Evolutionary conservation across 768 basidiomycete genomes (phyloP).

Genomic region (Rubroboletus pulcherrimus): DNA sequence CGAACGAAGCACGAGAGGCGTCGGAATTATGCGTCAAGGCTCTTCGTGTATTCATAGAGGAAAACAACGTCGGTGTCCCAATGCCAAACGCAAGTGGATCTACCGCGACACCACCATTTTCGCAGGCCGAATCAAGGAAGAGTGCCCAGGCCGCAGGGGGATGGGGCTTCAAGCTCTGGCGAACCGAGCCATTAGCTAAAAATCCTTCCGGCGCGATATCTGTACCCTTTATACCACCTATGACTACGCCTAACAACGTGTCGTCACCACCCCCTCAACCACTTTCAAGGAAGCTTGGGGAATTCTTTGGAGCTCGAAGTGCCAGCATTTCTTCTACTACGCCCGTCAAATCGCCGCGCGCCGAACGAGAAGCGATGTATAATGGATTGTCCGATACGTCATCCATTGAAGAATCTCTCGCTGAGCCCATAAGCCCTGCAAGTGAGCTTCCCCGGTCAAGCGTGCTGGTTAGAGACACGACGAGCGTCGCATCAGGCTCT

Average conservation of each 20-base stretch:
- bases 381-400: slow-evolving; percentile 34
- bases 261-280: slow-evolving; percentile 38
- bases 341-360: slow-evolving; percentile 20
- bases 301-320: slow-evolving; percentile 59
- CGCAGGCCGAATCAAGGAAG: slow-evolving; percentile 33
- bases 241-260: slow-evolving; percentile 18
- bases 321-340: slow-evolving; percentile 48
- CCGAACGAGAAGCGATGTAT: slow-evolving; percentile 25
- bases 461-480: slow-evolving; percentile 31
- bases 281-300: slow-evolving; percentile 63
- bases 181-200: slow-evolving; percentile 36
- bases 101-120: slow-evolving; percentile 14
- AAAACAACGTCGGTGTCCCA: slow-evolving; percentile 57
- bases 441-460: slow-evolving; percentile 26
- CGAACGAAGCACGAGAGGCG: slow-evolving; percentile 81
- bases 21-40: slow-evolving; percentile 82
- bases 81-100: slow-evolving; percentile 15
- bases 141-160: slow-evolving; percentile 33
- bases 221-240: slow-evolving; percentile 22
- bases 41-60: slow-evolving; percentile 76
- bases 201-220: slow-evolving; percentile 26
- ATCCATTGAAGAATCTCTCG: slow-evolving; percentile 35
- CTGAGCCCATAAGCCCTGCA: slow-evolving; percentile 32
- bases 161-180: slow-evolving; percentile 76
- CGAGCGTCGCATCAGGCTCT: slow-evolving; percentile 25